These are phyloP conservation scores for Suhomyces atakaporum DNA, from an alignment of 1,139 yeast species.

Conservation along the genomic window DNA sequence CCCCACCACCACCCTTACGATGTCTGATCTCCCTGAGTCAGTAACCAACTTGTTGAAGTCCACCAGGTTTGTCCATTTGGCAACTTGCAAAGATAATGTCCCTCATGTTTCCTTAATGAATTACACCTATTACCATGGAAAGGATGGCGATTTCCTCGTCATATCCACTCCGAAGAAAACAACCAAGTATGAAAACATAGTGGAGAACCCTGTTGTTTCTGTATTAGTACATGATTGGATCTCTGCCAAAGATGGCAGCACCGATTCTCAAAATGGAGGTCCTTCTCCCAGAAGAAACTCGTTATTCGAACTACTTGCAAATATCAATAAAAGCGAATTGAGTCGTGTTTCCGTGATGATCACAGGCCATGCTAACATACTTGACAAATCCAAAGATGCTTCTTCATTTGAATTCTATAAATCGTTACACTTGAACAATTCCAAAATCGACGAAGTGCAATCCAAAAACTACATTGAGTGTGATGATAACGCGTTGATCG, in stretches of 20 bases:
- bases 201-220: slow-evolving; percentile 71
- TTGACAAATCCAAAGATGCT: slow-evolving; percentile 37
- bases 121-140: slow-evolving; percentile 59
- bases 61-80: slow-evolving; percentile 76
- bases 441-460: slow-evolving; percentile 71
- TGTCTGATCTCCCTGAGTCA: slow-evolving; percentile 49
- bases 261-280: slow-evolving; percentile 18
- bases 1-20: background rate
- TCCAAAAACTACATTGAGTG: slow-evolving; percentile 49
- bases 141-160: slow-evolving; percentile 53
- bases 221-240: slow-evolving; percentile 87
- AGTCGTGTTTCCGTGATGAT: slow-evolving; percentile 79
- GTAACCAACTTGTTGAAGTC: slow-evolving; percentile 55
- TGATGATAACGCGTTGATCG: slow-evolving; percentile 63
- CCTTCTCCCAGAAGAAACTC: slow-evolving; percentile 39
- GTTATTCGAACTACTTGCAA: slow-evolving; percentile 64
- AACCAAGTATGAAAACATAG: slow-evolving; percentile 67
- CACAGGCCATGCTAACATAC: slow-evolving; percentile 65
- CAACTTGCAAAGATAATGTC: slow-evolving; percentile 63
- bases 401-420: slow-evolving; percentile 58
- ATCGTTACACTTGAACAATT: slow-evolving; percentile 57
- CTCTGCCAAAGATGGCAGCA: slow-evolving; percentile 43
- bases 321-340: slow-evolving; percentile 72
- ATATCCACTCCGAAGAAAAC: slow-evolving; percentile 71
- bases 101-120: slow-evolving; percentile 93